phyloP scores from a whole-genome alignment of 2,329 filamentous ascomycete genomes.

The Xylariaceae sp. region DNA sequence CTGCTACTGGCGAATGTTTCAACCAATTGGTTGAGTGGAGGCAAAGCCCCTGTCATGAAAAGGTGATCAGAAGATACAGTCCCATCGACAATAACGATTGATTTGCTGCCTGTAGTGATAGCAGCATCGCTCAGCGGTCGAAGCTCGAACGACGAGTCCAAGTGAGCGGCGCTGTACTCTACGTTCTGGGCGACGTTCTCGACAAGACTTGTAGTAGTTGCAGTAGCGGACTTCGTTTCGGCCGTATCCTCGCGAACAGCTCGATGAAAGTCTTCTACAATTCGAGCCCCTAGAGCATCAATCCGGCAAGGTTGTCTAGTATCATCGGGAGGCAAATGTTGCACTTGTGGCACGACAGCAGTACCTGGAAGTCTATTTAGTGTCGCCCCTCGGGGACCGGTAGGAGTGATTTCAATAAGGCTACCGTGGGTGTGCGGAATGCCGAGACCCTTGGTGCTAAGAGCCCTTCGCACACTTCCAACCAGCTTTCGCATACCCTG shows the following conservation, averaged over 20 bases:
- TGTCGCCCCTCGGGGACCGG: constrained; percentile 50
- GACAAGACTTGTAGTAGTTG: constrained; percentile 26
- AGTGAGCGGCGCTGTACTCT: constrained; percentile 43
- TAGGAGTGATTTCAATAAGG: constrained; percentile 46
- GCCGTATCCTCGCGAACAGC: constrained; percentile 64
- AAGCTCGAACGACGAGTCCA: constrained; percentile 42
- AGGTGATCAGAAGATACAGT: constrained; percentile 50
- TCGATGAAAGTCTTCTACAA: constrained; percentile 73
- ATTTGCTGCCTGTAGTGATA: constrained; percentile 79
- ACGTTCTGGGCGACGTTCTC: constrained; percentile 34
- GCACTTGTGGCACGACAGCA: constrained; percentile 55
- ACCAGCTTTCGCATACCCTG: constrained; percentile 83
- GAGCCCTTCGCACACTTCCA: constrained; percentile 75
- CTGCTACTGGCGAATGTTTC: constrained; percentile 53
- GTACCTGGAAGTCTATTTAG: constrained; percentile 57
- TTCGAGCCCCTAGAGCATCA: constrained; percentile 75
- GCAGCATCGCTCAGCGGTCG: constrained; percentile 49
- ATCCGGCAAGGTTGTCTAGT: constrained; percentile 60
- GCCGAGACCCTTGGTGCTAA: constrained; percentile 58
- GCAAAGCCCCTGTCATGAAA: constrained; percentile 48
- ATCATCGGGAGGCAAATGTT: constrained; percentile 40
- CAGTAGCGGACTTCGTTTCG: constrained; percentile 32
- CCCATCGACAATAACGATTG: constrained; percentile 81
- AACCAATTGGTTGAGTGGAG: constrained; percentile 43
- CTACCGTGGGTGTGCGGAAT: constrained; percentile 44